Evolutionary conservation across 2,329 filamentous ascomycete genomes (phyloP), one percentile per base, ranked within the genome.

Genomic region (Alternaria angustiovoidea): DNA sequence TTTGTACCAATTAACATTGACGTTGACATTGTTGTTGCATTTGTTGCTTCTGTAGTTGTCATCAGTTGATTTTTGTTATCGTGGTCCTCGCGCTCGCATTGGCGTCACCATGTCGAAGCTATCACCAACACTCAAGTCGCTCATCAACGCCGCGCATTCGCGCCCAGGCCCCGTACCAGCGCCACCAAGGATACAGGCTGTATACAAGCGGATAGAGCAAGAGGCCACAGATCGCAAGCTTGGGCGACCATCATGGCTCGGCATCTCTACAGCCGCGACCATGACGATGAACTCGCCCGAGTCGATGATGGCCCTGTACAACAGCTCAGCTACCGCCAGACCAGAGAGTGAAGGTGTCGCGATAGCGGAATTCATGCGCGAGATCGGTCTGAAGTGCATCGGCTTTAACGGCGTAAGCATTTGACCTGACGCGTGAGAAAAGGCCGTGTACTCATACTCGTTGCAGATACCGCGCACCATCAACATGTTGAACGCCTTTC

Each of bases 261-360:
- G 73, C 26, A 66, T 78, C 18, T 70, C 70, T 9, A 90, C 92
- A 1, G 92, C 92, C 32, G 89, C 92, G 18, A 93, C 91, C 2
- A 91, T 94, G 81, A 95, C 92, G 1, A 88, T 95, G 82, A 95
- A 96, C 81, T 93, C 91, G 2, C 92, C 92, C 24, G 89, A 91
- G 58, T 90, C 91, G 3, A 86, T 94, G 66, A 80, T 86, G 4
- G 79, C 85, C 22, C 85, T 94, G 12, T 89, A 88, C 79, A 72
- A 84, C 47, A 70, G 81, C 20, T 69, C 57, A 20, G 75, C 60
- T 44, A 64, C 59, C 22, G 68, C 65, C 7, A 68, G 71, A 46
- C 60, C 66, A 20, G 62, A 62, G 16, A 70, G 70, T 43, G 75
- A 79, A 34, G 74, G 80, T 14, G 80, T 85, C 3, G 80, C 83